Evolutionary conservation across 768 basidiomycete species (phyloP).

Genomic region (Tulasnella sp.): DNA sequence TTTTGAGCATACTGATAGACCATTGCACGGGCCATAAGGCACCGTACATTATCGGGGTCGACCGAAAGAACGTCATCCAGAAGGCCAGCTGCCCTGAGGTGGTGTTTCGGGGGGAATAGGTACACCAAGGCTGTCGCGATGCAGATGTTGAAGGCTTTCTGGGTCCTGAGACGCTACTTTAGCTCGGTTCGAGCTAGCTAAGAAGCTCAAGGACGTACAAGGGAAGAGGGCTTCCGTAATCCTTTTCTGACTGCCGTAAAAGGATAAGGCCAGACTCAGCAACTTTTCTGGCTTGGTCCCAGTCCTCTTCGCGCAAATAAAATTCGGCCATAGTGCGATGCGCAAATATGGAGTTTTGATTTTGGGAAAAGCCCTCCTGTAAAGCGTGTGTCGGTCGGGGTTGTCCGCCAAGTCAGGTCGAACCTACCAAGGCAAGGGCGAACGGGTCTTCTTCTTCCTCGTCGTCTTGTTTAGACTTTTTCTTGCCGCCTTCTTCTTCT

Average conservation of each 20-base stretch:
- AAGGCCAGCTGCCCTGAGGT: conserved; percentile 67
- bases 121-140: conserved; percentile 78
- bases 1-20: conserved; percentile 59
- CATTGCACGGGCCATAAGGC: conserved; percentile 71
- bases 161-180: conserved; percentile 46
- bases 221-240: conserved; percentile 53
- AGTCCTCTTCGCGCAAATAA: conserved; percentile 67
- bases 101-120: conserved; percentile 85
- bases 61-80: conserved; percentile 65
- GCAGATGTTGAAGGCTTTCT: conserved; percentile 63
- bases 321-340: conserved; percentile 62
- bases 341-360: conserved; percentile 60
- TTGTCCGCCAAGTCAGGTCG: neutral
- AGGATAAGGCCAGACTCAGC: conserved; percentile 68
- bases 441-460: conserved; percentile 55
- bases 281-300: conserved; percentile 63
- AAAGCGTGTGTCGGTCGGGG: neutral
- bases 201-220: conserved; percentile 42
- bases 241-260: conserved; percentile 51
- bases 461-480: conserved; percentile 35
- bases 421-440: conserved; percentile 58
- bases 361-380: conserved; percentile 54
- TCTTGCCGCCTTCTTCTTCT: conserved; percentile 32
- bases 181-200: neutral
- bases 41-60: conserved; percentile 59